These are phyloP conservation scores for Sporisorium iseilematis-ciliati DNA, from an alignment of 1,284 basidiomycete species.

Conservation along the genomic window DNA sequence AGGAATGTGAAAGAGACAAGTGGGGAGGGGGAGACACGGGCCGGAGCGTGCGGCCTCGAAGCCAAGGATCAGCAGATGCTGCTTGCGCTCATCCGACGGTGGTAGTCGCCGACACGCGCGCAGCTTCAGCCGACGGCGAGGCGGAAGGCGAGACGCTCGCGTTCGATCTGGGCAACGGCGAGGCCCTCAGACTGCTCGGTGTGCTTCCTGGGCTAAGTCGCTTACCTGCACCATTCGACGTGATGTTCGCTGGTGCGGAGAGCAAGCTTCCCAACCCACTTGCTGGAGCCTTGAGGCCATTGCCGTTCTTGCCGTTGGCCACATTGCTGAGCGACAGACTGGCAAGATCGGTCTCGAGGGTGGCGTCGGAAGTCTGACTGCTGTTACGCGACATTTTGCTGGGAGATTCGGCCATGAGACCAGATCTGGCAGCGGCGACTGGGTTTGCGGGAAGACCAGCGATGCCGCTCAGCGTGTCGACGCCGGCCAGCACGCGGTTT, in stretches of 20 bases:
- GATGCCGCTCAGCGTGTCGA: conserved; percentile 49
- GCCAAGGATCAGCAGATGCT: neutral
- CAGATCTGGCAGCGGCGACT: conserved; percentile 32
- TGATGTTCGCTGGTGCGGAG: conserved; percentile 17
- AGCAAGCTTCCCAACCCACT: conserved; percentile 11
- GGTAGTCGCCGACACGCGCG: conserved; percentile 8
- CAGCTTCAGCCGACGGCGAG: conserved; percentile 11
- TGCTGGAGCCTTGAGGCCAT: neutral
- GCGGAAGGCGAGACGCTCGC: conserved; percentile 1
- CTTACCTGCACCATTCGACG: conserved; percentile 10
- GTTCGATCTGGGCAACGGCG: conserved; percentile 2
- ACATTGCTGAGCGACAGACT: conserved; percentile 19
- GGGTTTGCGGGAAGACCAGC: conserved; percentile 51
- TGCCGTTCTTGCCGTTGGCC: conserved; percentile 16
- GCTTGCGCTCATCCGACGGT: conserved; percentile 18
- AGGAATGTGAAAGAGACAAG: conserved; percentile 2
- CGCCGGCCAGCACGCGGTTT: conserved; percentile 51
- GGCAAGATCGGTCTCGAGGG: conserved; percentile 23
- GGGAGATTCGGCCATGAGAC: conserved; percentile 19
- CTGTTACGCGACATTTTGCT: conserved; percentile 39
- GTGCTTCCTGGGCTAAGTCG: conserved; percentile 7
- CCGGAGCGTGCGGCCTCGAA: conserved; percentile 33
- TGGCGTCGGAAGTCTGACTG: conserved; percentile 18
- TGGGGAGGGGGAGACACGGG: conserved; percentile 8
- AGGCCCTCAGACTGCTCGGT: neutral